Evolutionary conservation across 2,329 filamentous ascomycete genomes (phyloP).

Genomic region (Pyrenochaeta sp.): DNA sequence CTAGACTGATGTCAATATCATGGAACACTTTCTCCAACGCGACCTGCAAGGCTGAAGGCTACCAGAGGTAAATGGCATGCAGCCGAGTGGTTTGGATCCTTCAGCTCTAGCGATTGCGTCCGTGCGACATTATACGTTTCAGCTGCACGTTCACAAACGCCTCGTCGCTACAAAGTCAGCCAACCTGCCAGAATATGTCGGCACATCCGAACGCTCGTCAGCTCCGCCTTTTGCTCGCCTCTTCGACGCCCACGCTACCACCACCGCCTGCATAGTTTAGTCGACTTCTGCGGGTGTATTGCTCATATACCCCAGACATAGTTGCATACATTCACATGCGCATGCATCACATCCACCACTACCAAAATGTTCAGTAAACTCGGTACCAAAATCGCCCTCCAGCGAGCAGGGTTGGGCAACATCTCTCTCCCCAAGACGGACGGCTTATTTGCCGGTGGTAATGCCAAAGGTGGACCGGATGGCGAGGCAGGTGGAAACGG

Average conservation of each 20-base stretch:
- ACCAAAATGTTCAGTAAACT: conserved; percentile 62
- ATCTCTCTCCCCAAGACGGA: conserved; percentile 52
- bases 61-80: background rate
- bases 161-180: conserved; percentile 27
- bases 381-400: conserved; percentile 66
- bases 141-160: conserved; percentile 27
- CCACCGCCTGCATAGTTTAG: background rate
- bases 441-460: conserved; percentile 32
- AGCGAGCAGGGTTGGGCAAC: conserved; percentile 63
- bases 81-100: conserved; percentile 3
- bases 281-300: background rate
- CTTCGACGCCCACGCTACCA: conserved; percentile 2
- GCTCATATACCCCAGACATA: background rate
- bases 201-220: conserved; percentile 8
- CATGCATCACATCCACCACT: conserved; percentile 12
- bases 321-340: conserved; percentile 5
- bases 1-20: too few relatives aligned
- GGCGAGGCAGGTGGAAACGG: conserved; percentile 21
- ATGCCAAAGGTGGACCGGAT: conserved; percentile 33
- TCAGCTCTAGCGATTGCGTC: conserved; percentile 19
- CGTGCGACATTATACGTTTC: conserved; percentile 40
- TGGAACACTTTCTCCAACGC: background rate
- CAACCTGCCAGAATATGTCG: conserved; percentile 19
- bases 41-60: background rate
- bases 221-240: conserved; percentile 5